These are phyloP conservation scores for Halenospora varia DNA, from an alignment of 495 filamentous ascomycete genomes.

Conservation along the genomic window DNA sequence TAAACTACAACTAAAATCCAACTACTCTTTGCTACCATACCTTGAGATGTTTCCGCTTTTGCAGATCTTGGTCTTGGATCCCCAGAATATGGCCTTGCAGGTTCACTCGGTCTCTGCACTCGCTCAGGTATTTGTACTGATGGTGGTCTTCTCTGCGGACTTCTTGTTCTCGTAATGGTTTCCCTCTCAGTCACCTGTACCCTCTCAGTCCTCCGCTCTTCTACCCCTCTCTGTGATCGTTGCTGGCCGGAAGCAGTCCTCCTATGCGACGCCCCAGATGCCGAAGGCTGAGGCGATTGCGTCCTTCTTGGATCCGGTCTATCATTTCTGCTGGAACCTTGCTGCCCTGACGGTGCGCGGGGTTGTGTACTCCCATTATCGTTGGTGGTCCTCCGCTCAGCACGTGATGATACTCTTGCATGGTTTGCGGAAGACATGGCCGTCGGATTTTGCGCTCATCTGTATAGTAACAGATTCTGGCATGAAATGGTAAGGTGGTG, in stretches of 20 bases:
- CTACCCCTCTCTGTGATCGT: conserved; percentile 15
- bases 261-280: conserved; percentile 15
- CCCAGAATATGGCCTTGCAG: conserved; percentile 10
- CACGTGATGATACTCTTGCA: conserved; percentile 20
- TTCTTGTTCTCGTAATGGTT: conserved; percentile 57
- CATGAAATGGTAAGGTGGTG: neutral
- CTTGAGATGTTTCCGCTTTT: conserved; percentile 19
- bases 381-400: conserved; percentile 21
- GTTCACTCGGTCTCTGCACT: conserved; percentile 9
- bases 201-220: conserved; percentile 40
- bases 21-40: conserved; percentile 7
- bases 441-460: conserved; percentile 20
- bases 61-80: conserved; percentile 16
- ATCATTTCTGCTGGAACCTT: conserved; percentile 14
- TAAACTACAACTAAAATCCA: neutral
- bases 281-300: conserved; percentile 22
- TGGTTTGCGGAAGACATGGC: conserved; percentile 26
- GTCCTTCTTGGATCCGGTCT: conserved; percentile 16
- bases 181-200: conserved; percentile 61
- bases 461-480: neutral
- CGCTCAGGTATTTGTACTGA: conserved; percentile 24
- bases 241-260: conserved; percentile 21
- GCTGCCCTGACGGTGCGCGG: conserved; percentile 18
- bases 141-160: conserved; percentile 57
- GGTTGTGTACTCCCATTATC: conserved; percentile 22